Evolutionary conservation across 2,329 filamentous ascomycete genomes (phyloP), one percentile per base, ranked within the genome.

Genomic region (Diaporthe humulicola): DNA sequence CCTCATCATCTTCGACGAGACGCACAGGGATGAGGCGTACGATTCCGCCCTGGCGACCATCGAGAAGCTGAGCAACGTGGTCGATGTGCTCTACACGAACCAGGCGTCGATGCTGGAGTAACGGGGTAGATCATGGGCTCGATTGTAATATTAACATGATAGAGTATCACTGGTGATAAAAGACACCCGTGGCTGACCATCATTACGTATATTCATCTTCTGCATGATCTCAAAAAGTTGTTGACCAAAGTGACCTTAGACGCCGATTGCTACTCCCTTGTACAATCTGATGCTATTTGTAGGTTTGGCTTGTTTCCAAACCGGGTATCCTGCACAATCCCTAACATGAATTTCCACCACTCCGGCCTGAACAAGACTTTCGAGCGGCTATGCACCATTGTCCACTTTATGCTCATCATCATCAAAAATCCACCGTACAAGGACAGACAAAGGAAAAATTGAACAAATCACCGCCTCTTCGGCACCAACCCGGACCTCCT

Each of bases 21-120:
- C 94, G 19, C 93, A 97, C 83, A 91, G 96, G 78, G 97, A 99
- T 83, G 93, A 96, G 86, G 93, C 94, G 45, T 99, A 99, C 82
- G 97, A 98, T 84, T 94, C 96, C 17, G 97, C 97, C 5, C 88
- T 99, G 81, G 92, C 95, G 77, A 99, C 97, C 3, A 98, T 99
- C 79, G 96, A 98, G 83, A 98, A 98, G 91, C 86, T 99, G 84
- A 96, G 95, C 88, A 97, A 93, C 82, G 97, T 99, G 78, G 97
- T 99, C 77, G 97, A 99, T 85, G 95, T 98, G 79, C 88, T 99
- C 81, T 99, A 98, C 89, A 96, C 95, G 77, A 98, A 98, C 88
- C 96, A 99, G 88, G 97, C 97, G 69, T 98, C 95, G 75, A 88
- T 97, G 89, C 88, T 99, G 79, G 97, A 99, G 90, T 99, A 92